Evolutionary conservation across 2,329 filamentous ascomycete genomes (phyloP).

Genomic region (Diaporthe citriasiana): DNA sequence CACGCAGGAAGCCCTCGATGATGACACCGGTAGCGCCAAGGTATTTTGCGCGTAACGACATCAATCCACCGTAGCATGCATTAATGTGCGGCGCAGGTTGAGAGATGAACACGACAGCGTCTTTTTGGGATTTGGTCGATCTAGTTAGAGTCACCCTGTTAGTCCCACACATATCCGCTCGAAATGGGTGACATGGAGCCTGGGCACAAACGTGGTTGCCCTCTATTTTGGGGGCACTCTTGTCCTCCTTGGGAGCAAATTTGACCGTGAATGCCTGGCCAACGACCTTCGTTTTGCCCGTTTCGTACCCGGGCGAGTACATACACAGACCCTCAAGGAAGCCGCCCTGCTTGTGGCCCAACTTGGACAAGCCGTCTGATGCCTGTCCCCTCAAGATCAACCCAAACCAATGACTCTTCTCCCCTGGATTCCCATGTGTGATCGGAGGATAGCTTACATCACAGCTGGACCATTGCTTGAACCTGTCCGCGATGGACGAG

Average conservation of each 20-base stretch:
- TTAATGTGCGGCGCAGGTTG: slow-evolving; percentile 60
- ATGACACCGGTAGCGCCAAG: slow-evolving; percentile 62
- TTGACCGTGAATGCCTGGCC: slow-evolving; percentile 68
- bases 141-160: slow-evolving; percentile 42
- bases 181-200: no score
- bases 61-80: slow-evolving; percentile 67
- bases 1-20: slow-evolving; percentile 65
- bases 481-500: no score
- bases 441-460: no score
- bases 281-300: slow-evolving; percentile 65
- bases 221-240: slow-evolving; percentile 57
- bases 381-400: no score
- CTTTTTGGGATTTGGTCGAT: slow-evolving; percentile 63
- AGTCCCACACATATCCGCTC: no score
- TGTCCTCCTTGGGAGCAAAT: slow-evolving; percentile 61
- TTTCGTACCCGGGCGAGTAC: slow-evolving; percentile 65
- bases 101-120: slow-evolving; percentile 64
- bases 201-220: slow-evolving; percentile 55
- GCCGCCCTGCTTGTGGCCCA: slow-evolving; percentile 62
- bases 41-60: slow-evolving; percentile 61
- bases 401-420: no score
- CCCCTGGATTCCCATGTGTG: no score
- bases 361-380: slow-evolving; percentile 55
- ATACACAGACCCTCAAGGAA: slow-evolving; percentile 66
- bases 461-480: no score